phyloP scores from a whole-genome alignment of 1,139 yeast species.

The Torulaspora pretoriensis region DNA sequence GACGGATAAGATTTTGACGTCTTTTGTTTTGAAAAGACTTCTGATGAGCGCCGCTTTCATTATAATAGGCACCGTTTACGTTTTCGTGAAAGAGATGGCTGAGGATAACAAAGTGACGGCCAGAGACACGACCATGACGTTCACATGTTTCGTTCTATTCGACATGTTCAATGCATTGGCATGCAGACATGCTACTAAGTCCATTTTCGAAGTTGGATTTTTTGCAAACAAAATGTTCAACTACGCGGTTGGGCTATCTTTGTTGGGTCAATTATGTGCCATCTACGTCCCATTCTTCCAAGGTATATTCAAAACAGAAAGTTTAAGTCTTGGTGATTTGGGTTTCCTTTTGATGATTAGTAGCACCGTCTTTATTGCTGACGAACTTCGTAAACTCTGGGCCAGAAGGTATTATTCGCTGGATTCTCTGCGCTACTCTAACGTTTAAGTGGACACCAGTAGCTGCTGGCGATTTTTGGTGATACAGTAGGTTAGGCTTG shows the following conservation, averaged over 20 bases:
- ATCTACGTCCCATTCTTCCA: constrained; percentile 90
- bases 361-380: constrained; percentile 80
- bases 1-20: constrained; percentile 72
- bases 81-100: constrained; percentile 76
- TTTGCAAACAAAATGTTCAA: constrained; percentile 82
- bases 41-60: constrained; percentile 70
- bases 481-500: neutral
- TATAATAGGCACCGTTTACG: constrained; percentile 73
- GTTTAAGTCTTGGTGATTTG: constrained; percentile 65
- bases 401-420: constrained; percentile 7
- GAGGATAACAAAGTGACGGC: constrained; percentile 70
- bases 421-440: constrained; percentile 21
- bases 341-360: constrained; percentile 56
- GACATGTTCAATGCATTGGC: constrained; percentile 94
- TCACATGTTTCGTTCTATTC: constrained; percentile 89
- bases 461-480: neutral
- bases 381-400: constrained; percentile 65
- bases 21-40: constrained; percentile 61
- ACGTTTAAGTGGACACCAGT: constrained; percentile 19
- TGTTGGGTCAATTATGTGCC: constrained; percentile 85
- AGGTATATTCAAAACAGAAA: constrained; percentile 86
- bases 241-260: constrained; percentile 78
- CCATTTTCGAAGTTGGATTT: constrained; percentile 69
- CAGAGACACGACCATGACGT: constrained; percentile 95
- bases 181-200: constrained; percentile 80